Conservation (phyloP, 2,329 filamentous ascomycete species). For the Coniochaeta hoffmannii region DNA sequence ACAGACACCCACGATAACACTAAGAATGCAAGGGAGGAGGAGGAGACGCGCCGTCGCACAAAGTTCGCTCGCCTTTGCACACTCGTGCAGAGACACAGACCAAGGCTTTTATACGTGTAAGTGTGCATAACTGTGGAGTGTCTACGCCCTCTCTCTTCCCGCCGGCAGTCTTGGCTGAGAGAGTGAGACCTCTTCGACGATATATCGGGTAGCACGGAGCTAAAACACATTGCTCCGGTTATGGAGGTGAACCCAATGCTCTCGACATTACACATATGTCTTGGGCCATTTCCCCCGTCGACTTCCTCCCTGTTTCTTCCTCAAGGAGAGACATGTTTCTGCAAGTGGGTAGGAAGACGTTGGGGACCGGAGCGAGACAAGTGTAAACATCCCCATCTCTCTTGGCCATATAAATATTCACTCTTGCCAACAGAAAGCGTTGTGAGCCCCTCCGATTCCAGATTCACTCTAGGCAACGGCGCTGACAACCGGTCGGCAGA, state of each 20-base stretch:
- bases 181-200: background rate
- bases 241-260: background rate
- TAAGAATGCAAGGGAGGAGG: background rate
- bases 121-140: background rate
- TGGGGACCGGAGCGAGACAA: background rate
- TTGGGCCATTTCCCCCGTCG: background rate
- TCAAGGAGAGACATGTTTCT: background rate
- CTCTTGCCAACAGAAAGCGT: background rate
- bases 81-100: background rate
- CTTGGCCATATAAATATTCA: background rate
- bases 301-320: background rate
- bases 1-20: no score
- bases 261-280: background rate
- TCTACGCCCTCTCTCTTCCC: background rate
- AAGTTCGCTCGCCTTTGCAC: background rate
- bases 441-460: background rate
- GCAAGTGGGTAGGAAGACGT: background rate
- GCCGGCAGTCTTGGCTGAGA: background rate
- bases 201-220: background rate
- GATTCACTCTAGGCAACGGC: background rate
- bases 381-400: background rate
- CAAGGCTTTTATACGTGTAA: background rate
- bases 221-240: background rate
- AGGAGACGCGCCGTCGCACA: background rate
- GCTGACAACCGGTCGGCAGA: background rate